A percentile compares a stretch with the other conserved stretches of the same genome.
Conservation (phyloP, 768 basidiomycete genomes). For the Boletus rubropictus region DNA sequence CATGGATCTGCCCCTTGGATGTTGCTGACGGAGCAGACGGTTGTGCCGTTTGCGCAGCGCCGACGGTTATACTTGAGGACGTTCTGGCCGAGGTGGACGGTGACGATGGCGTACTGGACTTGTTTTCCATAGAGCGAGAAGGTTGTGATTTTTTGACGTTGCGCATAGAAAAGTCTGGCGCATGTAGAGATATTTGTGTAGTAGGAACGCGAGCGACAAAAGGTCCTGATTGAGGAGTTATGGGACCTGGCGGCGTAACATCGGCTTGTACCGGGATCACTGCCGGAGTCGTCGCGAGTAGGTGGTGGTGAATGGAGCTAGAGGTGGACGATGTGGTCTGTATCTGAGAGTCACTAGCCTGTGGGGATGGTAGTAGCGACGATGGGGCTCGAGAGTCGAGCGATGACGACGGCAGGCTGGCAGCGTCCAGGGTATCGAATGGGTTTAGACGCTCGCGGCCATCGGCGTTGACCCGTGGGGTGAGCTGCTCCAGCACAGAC, state of each 20-base stretch:
- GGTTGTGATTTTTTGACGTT: slow-evolving; percentile 40
- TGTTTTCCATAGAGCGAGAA: slow-evolving; percentile 33
- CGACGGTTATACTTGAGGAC: slow-evolving; percentile 24
- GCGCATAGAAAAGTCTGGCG: slow-evolving; percentile 79
- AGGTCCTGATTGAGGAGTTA: slow-evolving; percentile 43
- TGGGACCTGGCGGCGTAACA: slow-evolving; percentile 40
- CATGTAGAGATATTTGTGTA: slow-evolving; percentile 72
- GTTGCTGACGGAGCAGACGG: slow-evolving; percentile 31
- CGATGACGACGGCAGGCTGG: slow-evolving; percentile 17
- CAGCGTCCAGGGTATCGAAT: slow-evolving; percentile 43
- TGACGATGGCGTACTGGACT: slow-evolving; percentile 37
- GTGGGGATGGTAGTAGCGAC: not conserved
- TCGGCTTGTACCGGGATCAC: slow-evolving; percentile 26
- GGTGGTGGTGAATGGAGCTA: slow-evolving; percentile 27
- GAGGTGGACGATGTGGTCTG: slow-evolving; percentile 14
- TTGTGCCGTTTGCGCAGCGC: slow-evolving; percentile 21
- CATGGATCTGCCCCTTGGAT: slow-evolving; percentile 76
- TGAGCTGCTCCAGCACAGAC: slow-evolving; percentile 48
- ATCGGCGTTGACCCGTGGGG: slow-evolving; percentile 46
- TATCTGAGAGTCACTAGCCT: slow-evolving; percentile 6
- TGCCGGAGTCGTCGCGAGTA: slow-evolving; percentile 21
- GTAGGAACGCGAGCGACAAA: slow-evolving; percentile 51
- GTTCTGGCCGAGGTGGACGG: slow-evolving; percentile 36
- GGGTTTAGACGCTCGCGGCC: slow-evolving; percentile 51
- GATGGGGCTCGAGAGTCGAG: slow-evolving; percentile 9